Evolutionary conservation across 768 basidiomycete species (phyloP).

Genomic region (Pleurotus cornucopiae): DNA sequence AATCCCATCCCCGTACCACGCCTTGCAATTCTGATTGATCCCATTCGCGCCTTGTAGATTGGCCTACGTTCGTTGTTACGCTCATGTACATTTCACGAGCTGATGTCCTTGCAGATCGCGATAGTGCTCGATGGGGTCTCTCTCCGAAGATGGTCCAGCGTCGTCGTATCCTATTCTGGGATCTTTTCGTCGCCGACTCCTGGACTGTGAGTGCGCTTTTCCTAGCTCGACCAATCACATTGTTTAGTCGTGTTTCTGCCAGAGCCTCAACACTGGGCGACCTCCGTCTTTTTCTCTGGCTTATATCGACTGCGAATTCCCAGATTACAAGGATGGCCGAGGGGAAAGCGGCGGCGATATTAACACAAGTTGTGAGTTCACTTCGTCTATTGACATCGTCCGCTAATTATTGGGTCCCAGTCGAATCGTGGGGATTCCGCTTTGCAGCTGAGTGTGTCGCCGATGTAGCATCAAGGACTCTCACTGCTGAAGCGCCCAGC

Average conservation of each 20-base stretch:
- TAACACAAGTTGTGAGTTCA: slow-evolving; percentile 9
- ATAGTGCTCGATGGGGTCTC: slow-evolving; percentile 63
- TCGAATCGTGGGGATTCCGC: slow-evolving; percentile 55
- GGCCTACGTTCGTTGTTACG: slow-evolving; percentile 55
- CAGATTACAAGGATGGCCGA: slow-evolving; percentile 31
- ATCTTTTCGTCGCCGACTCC: slow-evolving; percentile 66
- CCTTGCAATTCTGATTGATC: background rate
- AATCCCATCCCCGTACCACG: background rate
- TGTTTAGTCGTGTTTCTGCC: slow-evolving; percentile 4
- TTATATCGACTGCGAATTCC: slow-evolving; percentile 66
- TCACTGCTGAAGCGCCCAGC: slow-evolving; percentile 60
- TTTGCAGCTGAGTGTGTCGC: slow-evolving; percentile 66
- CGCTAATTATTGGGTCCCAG: slow-evolving; percentile 24
- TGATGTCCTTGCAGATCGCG: slow-evolving; percentile 43
- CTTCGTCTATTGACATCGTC: background rate
- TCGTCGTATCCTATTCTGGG: slow-evolving; percentile 72
- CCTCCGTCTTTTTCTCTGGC: slow-evolving; percentile 65
- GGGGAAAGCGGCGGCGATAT: slow-evolving; percentile 25
- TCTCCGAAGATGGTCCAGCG: slow-evolving; percentile 58
- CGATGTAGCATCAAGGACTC: slow-evolving; percentile 55
- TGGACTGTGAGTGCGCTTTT: slow-evolving; percentile 48
- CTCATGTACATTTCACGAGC: background rate
- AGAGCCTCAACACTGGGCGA: slow-evolving; percentile 69
- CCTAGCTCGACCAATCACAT: background rate
- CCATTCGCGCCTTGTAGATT: slow-evolving; percentile 32